These are phyloP conservation scores for Pseudogymnoascus sp. DNA, from an alignment of 2,329 filamentous ascomycete species.

Conservation along the genomic window DNA sequence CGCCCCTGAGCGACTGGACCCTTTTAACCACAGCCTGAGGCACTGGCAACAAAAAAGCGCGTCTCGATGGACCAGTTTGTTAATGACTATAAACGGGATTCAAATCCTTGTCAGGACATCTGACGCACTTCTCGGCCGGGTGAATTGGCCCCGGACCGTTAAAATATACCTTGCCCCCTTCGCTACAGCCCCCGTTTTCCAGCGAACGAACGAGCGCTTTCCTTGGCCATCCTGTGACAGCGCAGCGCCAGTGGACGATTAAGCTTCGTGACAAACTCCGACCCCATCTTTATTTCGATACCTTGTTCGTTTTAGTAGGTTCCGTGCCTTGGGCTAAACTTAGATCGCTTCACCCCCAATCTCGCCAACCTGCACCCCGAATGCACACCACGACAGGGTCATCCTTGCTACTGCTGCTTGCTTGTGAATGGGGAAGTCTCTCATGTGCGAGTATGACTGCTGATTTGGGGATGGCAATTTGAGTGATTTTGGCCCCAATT, in stretches of 20 bases:
- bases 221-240: background rate
- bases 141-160: background rate
- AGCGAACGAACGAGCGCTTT: background rate
- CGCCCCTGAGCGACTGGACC: too few species aligned
- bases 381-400: background rate
- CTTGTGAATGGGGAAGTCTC: background rate
- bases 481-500: background rate
- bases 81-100: background rate
- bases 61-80: background rate
- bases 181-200: background rate
- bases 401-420: background rate
- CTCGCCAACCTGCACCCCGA: background rate
- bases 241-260: background rate
- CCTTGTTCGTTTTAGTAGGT: background rate
- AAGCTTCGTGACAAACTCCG: background rate
- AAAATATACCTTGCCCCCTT: background rate
- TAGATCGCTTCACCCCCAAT: background rate
- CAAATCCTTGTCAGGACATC: background rate
- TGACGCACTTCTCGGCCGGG: background rate
- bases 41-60: too few species aligned
- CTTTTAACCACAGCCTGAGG: too few species aligned
- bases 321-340: constrained; percentile 5
- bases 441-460: background rate
- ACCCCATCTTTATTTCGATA: constrained; percentile 5
- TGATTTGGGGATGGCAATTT: background rate